A percentile compares a stretch with the other conserved stretches of the same genome.
Evolutionary conservation across 1,284 basidiomycete species (phyloP).

Genomic region (Blastosporella zonata): DNA sequence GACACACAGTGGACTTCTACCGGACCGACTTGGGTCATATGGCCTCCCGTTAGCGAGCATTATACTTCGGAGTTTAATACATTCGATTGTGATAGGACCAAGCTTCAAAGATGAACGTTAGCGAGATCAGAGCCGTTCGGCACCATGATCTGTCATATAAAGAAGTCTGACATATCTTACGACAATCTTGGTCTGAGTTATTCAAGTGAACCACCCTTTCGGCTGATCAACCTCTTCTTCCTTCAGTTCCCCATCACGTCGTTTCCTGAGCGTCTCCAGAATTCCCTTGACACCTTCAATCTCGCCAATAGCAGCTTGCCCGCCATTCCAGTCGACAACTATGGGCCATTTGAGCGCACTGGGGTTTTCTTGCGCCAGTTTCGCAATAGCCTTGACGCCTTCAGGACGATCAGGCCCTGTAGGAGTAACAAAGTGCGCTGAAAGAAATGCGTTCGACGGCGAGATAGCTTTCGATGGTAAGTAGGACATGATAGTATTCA

Average conservation of each 20-base stretch:
- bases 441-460: conserved; percentile 44
- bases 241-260: conserved; percentile 56
- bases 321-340: conserved; percentile 76
- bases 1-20: background rate
- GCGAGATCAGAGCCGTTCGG: background rate
- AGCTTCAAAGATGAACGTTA: background rate
- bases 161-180: background rate
- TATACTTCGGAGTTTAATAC: background rate
- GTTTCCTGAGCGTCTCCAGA: conserved; percentile 58
- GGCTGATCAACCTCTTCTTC: conserved; percentile 42
- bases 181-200: background rate
- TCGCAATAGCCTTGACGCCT: conserved; percentile 42
- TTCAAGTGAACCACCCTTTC: conserved; percentile 48
- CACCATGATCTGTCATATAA: too few species aligned
- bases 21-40: background rate
- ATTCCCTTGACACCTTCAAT: conserved; percentile 64
- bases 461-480: conserved; percentile 38
- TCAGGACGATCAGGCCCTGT: conserved; percentile 37
- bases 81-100: background rate
- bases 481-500: conserved; percentile 64
- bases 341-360: conserved; percentile 70
- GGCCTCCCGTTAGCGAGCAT: background rate
- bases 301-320: conserved; percentile 61
- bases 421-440: conserved; percentile 52
- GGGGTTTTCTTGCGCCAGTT: conserved; percentile 53